phyloP scores from a whole-genome alignment of 495 filamentous ascomycete species.

The Penicillium turbatum region DNA sequence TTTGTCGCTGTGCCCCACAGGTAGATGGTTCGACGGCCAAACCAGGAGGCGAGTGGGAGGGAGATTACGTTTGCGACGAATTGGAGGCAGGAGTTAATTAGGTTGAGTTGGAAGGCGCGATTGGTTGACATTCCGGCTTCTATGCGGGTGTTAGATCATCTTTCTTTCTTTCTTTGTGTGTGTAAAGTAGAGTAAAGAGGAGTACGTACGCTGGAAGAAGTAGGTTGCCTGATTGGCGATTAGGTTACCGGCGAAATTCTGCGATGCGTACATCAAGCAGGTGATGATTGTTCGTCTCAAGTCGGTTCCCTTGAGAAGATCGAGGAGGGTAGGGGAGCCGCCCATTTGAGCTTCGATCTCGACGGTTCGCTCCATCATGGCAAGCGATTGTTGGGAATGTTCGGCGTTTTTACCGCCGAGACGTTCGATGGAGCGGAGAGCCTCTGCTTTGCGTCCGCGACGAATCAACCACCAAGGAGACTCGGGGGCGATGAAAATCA shows the following conservation, averaged over 20 bases:
- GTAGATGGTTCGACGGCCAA: slow-evolving; percentile 47
- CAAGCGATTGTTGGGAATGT: slow-evolving; percentile 58
- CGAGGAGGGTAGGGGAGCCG: slow-evolving; percentile 51
- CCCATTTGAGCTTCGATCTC: slow-evolving; percentile 60
- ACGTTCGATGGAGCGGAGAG: slow-evolving; percentile 58
- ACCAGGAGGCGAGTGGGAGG: slow-evolving; percentile 26
- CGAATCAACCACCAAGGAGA: slow-evolving; percentile 56
- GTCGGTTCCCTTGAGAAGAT: slow-evolving; percentile 66
- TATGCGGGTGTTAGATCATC: slow-evolving; percentile 13
- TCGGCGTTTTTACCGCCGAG: slow-evolving; percentile 54
- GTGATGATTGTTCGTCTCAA: slow-evolving; percentile 63
- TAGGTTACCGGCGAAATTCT: slow-evolving; percentile 35
- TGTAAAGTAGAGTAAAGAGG: not conserved
- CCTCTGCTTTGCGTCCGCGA: slow-evolving; percentile 58
- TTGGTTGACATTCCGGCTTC: slow-evolving; percentile 25
- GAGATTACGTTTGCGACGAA: slow-evolving; percentile 30
- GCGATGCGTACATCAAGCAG: slow-evolving; percentile 50
- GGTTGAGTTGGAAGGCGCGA: slow-evolving; percentile 32
- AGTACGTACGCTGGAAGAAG: slow-evolving; percentile 27
- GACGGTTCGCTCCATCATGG: slow-evolving; percentile 72
- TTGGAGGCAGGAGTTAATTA: slow-evolving; percentile 38
- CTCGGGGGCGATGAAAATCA: slow-evolving; percentile 62
- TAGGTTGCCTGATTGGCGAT: slow-evolving; percentile 28
- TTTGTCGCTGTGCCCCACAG: slow-evolving; percentile 40
- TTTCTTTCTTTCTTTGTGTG: too few species aligned